Conservation (phyloP, 139 green algal species). For the Ettlia oleoabundans region DNA sequence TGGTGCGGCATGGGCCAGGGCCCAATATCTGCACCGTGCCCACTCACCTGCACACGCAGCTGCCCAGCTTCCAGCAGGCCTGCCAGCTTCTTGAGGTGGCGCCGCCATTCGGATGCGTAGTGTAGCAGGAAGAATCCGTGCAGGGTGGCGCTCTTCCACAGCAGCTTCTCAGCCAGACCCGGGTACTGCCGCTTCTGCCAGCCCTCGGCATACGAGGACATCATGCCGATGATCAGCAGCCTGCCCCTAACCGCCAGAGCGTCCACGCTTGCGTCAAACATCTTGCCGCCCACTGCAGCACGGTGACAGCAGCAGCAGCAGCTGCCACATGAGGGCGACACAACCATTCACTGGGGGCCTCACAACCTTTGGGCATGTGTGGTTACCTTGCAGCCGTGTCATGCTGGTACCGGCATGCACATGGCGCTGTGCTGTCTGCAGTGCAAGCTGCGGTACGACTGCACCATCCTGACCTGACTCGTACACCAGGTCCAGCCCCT, state of each 20-base stretch:
- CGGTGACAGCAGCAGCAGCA: too few relatives aligned
- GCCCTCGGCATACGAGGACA: conserved; percentile 56
- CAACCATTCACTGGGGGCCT: too few relatives aligned
- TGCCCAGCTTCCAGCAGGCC: conserved; percentile 40
- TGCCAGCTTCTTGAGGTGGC: conserved; percentile 57
- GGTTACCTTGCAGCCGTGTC: too few relatives aligned
- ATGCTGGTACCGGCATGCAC: not conserved
- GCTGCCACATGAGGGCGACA: too few relatives aligned
- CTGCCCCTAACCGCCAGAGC: conserved; percentile 67
- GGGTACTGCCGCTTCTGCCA: conserved; percentile 44
- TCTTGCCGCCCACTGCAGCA: conserved; percentile 68
- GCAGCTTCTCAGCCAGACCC: conserved; percentile 81
- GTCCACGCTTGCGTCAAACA: conserved; percentile 76
- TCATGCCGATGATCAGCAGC: conserved; percentile 83
- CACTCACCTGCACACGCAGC: conserved; percentile 48
- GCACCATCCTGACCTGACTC: conserved; percentile 45
- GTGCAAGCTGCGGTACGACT: not conserved
- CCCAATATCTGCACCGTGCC: too few relatives aligned
- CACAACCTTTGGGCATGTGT: too few relatives aligned
- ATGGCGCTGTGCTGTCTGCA: not conserved
- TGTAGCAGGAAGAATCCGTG: conserved; percentile 85
- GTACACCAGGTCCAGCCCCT: conserved; percentile 74
- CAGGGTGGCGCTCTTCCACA: conserved; percentile 74
- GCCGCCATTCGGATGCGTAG: conserved; percentile 50
- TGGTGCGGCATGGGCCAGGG: too few relatives aligned